Conservation (phyloP, 371 early-diverging fungal genomes). For the Homolaphlyctis polyrhiza region DNA sequence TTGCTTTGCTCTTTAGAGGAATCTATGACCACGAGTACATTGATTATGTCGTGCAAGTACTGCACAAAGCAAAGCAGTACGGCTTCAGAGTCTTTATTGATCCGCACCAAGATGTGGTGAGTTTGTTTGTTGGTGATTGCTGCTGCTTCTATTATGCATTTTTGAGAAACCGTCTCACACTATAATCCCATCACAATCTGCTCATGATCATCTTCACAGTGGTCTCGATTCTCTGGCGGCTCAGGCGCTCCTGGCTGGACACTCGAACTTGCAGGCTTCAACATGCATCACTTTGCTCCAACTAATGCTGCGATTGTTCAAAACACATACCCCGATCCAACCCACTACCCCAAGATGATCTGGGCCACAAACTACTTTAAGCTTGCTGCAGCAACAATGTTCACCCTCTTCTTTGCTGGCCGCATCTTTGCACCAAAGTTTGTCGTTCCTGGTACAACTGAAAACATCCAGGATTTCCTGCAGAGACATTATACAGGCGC, state of each 20-base stretch:
- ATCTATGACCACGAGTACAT: conserved; percentile 74
- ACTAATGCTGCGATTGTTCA: conserved; percentile 80
- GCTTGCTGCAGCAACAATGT: conserved; percentile 78
- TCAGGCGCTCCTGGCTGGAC: conserved; percentile 89
- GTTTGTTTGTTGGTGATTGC: no score
- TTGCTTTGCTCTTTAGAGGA: conserved; percentile 35
- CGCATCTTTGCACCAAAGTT: conserved; percentile 59
- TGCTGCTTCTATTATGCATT: no score
- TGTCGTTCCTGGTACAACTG: conserved; percentile 10
- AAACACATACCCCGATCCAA: conserved; percentile 34
- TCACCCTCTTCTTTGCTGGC: conserved; percentile 71
- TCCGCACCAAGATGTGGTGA: conserved; percentile 36
- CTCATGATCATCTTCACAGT: conserved; percentile 17
- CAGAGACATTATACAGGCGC: conserved; percentile 58
- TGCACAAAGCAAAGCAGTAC: conserved; percentile 58
- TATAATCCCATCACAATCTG: no score
- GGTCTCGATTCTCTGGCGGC: conserved; percentile 58
- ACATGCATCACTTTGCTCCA: conserved; percentile 53
- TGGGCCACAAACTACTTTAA: conserved; percentile 86
- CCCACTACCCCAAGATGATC: conserved; percentile 59
- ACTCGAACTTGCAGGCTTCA: conserved; percentile 68
- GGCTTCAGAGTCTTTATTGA: conserved; percentile 39
- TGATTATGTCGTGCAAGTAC: conserved; percentile 61
- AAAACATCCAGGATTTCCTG: conserved; percentile 62
- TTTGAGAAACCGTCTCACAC: no score